Conservation (phyloP, 2,329 filamentous ascomycete genomes). For the Exophiala alcalophila region DNA sequence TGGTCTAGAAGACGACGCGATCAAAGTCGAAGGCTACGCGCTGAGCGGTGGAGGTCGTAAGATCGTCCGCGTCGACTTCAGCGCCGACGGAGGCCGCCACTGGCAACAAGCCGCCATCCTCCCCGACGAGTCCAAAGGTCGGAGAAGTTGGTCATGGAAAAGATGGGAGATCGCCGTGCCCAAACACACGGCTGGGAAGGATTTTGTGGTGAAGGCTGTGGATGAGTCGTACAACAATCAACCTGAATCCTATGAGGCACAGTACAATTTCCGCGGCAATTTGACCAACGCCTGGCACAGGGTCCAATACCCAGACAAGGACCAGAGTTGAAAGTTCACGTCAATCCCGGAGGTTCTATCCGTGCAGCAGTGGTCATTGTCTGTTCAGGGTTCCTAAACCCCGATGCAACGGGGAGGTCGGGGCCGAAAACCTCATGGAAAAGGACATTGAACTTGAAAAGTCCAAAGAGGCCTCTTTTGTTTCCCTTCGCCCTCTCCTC, state of each 20-base stretch:
- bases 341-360: too few species aligned
- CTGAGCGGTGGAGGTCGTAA: slow-evolving; percentile 65
- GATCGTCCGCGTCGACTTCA: slow-evolving; percentile 66
- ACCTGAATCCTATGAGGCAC: slow-evolving; percentile 47
- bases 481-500: too few species aligned
- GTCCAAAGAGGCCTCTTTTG: too few species aligned
- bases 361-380: too few species aligned
- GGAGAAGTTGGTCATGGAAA: slow-evolving; percentile 62
- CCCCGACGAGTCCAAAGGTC: slow-evolving; percentile 48
- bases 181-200: slow-evolving; percentile 50
- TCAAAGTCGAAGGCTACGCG: slow-evolving; percentile 58
- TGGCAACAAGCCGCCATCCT: slow-evolving; percentile 64
- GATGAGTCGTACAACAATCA: slow-evolving; percentile 67
- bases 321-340: too few species aligned
- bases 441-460: too few species aligned
- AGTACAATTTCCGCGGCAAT: slow-evolving; percentile 63
- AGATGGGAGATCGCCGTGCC: slow-evolving; percentile 53
- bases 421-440: too few species aligned
- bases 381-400: too few species aligned
- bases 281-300: slow-evolving; percentile 67
- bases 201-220: slow-evolving; percentile 62
- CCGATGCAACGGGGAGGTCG: too few species aligned
- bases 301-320: slow-evolving; percentile 35
- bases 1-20: slow-evolving; percentile 26
- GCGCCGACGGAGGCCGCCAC: slow-evolving; percentile 59